phyloP scores from a whole-genome alignment of 345 rosid species.

The Euphorbia tirucalli region DNA sequence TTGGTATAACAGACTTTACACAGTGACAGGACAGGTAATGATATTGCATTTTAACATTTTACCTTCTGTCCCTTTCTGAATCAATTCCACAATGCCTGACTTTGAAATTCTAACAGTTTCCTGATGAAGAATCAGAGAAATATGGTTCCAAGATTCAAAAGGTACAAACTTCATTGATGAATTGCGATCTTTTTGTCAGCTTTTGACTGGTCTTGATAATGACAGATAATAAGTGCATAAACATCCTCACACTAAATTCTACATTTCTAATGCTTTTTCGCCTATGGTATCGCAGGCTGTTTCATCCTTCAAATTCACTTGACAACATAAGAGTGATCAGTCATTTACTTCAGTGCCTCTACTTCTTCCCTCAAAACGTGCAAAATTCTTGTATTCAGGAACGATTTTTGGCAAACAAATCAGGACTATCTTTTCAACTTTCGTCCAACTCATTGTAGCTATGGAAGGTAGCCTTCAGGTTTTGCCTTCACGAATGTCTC shows the following conservation, averaged over 20 bases:
- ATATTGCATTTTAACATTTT: neutral
- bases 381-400: no score
- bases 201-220: no score
- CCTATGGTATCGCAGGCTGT: constrained; percentile 50
- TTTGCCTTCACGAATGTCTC: no score
- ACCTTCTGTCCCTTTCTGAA: neutral
- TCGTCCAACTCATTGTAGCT: no score
- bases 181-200: no score
- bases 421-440: no score
- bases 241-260: no score
- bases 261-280: neutral
- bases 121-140: constrained; percentile 60
- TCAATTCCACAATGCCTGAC: neutral
- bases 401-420: no score
- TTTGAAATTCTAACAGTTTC: constrained; percentile 40
- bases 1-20: constrained; percentile 89
- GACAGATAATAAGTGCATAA: neutral
- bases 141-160: constrained; percentile 61
- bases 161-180: no score
- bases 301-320: constrained; percentile 69
- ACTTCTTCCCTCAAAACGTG: no score
- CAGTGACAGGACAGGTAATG: constrained; percentile 82
- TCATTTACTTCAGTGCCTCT: no score
- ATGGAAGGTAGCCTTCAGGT: no score
- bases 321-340: constrained; percentile 15